Evolutionary conservation across 352 stramenopile genomes (phyloP).

Genomic region (Pythium scleroteichum): DNA sequence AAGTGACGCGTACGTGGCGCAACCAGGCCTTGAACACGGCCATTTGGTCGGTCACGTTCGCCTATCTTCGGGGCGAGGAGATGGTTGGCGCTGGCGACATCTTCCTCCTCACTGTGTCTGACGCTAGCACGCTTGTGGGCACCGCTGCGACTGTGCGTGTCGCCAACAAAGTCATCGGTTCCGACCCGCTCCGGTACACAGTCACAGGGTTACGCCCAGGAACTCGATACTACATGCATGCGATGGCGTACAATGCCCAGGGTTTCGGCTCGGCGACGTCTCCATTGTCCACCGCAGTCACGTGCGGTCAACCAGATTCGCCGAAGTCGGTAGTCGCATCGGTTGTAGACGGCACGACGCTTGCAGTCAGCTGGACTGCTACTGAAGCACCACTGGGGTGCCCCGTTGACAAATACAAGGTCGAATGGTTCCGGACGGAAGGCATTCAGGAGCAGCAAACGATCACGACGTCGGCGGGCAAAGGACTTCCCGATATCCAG

Average conservation of each 20-base stretch:
- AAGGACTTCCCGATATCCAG: constrained; percentile 71
- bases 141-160: constrained; percentile 62
- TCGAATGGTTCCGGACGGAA: constrained; percentile 76
- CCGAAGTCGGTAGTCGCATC: constrained; percentile 46
- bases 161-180: constrained; percentile 88
- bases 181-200: constrained; percentile 81
- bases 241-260: constrained; percentile 81
- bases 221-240: constrained; percentile 71
- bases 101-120: constrained; percentile 66
- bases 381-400: constrained; percentile 37
- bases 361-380: constrained; percentile 51
- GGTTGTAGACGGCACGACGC: constrained; percentile 55
- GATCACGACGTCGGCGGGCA: constrained; percentile 71
- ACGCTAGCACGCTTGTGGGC: constrained; percentile 55
- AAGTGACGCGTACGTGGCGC: constrained; percentile 52
- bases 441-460: constrained; percentile 64
- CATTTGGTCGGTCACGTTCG: constrained; percentile 94
- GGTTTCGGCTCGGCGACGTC: constrained; percentile 64
- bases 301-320: constrained; percentile 51
- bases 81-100: constrained; percentile 92
- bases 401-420: constrained; percentile 62
- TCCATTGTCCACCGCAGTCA: constrained; percentile 50
- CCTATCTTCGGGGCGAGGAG: constrained; percentile 90
- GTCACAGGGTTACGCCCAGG: constrained; percentile 57
- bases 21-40: constrained; percentile 54